A percentile compares a stretch with the other conserved stretches of the same genome.
These are phyloP conservation scores for Colletotrichum tanaceti DNA, from an alignment of 2,329 filamentous ascomycete species.

Conservation along the genomic window DNA sequence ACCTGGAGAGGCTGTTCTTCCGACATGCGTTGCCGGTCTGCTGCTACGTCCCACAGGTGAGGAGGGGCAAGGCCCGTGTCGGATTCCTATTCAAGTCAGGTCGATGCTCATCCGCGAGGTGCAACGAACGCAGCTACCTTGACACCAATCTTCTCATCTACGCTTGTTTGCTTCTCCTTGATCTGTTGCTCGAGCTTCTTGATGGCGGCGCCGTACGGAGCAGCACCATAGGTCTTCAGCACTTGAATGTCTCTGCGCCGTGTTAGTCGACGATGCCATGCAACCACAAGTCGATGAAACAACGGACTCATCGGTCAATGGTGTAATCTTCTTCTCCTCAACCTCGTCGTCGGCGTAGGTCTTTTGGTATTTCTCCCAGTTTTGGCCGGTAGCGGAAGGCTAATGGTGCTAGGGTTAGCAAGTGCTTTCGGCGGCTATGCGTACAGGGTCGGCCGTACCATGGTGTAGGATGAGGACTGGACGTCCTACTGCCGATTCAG, in stretches of 20 bases:
- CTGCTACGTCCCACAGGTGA: constrained; percentile 98
- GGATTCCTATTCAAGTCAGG: constrained; percentile 75
- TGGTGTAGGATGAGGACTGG: constrained; percentile 52
- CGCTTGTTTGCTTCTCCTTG: constrained; percentile 97
- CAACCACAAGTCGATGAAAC: constrained; percentile 44
- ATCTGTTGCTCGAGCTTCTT: constrained; percentile 99
- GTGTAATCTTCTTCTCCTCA: constrained; percentile 99
- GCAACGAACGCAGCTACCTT: constrained; percentile 63
- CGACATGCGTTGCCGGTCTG: constrained; percentile 97
- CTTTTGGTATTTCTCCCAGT: constrained; percentile 99
- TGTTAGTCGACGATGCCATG: constrained; percentile 40
- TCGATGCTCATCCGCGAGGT: constrained; percentile 20
- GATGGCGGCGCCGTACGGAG: constrained; percentile 90
- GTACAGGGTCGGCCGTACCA: constrained; percentile 51
- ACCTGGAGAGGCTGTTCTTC: constrained; percentile 99
- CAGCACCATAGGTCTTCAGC: constrained; percentile 97
- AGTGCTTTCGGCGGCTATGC: constrained; percentile 35
- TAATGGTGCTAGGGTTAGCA: constrained; percentile 67
- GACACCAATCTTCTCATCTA: constrained; percentile 97
- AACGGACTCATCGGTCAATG: constrained; percentile 92
- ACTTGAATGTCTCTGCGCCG: constrained; percentile 91
- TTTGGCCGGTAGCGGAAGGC: constrained; percentile 93
- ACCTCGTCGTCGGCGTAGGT: constrained; percentile 95
- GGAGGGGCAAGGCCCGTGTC: constrained; percentile 98
- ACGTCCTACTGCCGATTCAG: constrained; percentile 40